These are phyloP conservation scores for Trichoderma arundinaceum DNA, from an alignment of 2,329 filamentous ascomycete species.

Conservation along the genomic window DNA sequence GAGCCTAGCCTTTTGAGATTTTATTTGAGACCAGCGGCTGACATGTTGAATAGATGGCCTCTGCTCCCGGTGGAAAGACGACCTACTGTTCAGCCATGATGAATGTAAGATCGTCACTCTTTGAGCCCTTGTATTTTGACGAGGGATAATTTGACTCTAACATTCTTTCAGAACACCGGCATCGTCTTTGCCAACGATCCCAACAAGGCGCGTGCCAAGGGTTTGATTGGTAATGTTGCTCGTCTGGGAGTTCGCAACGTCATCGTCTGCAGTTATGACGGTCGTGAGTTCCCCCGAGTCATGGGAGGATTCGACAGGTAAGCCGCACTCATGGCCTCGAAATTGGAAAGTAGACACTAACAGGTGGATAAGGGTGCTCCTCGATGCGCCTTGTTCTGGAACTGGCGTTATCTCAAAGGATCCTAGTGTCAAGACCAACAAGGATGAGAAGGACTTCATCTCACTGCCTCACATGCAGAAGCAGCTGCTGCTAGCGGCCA, in stretches of 20 bases:
- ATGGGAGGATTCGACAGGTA: constrained; percentile 91
- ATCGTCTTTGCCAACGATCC: constrained; percentile 96
- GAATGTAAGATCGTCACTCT: constrained; percentile 44
- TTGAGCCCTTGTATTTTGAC: constrained; percentile 53
- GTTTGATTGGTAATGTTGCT: constrained; percentile 97
- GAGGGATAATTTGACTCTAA: neutral
- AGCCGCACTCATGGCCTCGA: neutral
- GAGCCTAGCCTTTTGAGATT: neutral
- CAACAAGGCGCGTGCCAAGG: constrained; percentile 90
- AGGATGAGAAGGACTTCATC: constrained; percentile 94
- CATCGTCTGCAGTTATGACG: constrained; percentile 94
- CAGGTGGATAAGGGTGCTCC: constrained; percentile 62
- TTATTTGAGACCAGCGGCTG: neutral
- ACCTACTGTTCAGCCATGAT: constrained; percentile 70
- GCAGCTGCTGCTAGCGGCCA: constrained; percentile 88
- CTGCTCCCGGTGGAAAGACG: constrained; percentile 41
- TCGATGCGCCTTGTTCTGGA: constrained; percentile 94
- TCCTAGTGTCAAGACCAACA: constrained; percentile 96
- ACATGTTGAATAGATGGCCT: constrained; percentile 36
- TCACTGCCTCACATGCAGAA: constrained; percentile 93
- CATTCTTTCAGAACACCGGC: constrained; percentile 81
- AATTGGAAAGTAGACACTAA: neutral
- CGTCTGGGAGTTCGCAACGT: constrained; percentile 92
- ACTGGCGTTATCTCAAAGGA: constrained; percentile 98
- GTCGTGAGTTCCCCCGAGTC: constrained; percentile 88